Evolutionary conservation across 345 rosid species (phyloP).

Genomic region (Eucalyptus dawsonii): DNA sequence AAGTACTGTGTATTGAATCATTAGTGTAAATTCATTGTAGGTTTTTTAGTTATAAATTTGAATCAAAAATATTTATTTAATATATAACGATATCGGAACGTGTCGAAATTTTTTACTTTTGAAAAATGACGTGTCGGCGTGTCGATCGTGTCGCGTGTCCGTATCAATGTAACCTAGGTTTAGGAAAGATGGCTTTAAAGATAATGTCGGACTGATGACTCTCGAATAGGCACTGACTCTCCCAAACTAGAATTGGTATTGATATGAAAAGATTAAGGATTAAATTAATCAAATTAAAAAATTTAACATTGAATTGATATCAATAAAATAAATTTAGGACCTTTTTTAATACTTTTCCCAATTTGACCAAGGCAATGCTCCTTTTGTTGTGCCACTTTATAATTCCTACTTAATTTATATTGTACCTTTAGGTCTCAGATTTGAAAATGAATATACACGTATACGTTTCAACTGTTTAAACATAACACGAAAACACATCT

Average conservation of each 20-base stretch:
- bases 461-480: neutral
- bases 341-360: neutral
- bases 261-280: fast-evolving
- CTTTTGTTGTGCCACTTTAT: neutral
- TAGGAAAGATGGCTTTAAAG: neutral
- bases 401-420: neutral
- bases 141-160: no score
- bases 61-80: no score
- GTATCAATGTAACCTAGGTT: no score
- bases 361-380: neutral
- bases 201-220: neutral
- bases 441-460: neutral
- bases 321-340: no score
- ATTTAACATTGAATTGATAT: no score
- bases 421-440: neutral
- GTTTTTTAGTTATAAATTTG: no score
- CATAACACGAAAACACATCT: neutral
- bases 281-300: no score
- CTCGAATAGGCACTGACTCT: fast-evolving
- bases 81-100: no score
- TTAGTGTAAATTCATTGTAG: no score
- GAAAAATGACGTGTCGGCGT: no score
- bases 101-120: no score
- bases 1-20: no score
- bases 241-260: neutral